Conservation (phyloP, 805 yeast genomes). For the Lachancea fermentati region DNA sequence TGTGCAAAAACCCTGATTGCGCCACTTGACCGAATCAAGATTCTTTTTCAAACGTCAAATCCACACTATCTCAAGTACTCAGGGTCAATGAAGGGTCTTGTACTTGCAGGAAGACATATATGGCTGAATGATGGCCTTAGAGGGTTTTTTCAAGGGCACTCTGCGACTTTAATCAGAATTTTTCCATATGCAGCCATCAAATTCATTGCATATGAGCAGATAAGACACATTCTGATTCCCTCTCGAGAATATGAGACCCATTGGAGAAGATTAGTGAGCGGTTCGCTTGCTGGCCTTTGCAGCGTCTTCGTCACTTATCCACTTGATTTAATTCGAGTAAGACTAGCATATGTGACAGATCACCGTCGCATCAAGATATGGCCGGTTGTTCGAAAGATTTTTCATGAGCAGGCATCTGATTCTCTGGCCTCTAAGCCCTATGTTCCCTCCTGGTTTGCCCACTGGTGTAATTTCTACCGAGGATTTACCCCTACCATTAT, state of each 20-base stretch:
- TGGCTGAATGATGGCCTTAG: conserved; percentile 60
- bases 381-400: conserved; percentile 27
- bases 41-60: conserved; percentile 89
- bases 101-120: conserved; percentile 65
- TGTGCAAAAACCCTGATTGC: conserved; percentile 96
- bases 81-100: conserved; percentile 73
- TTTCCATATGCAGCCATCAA: conserved; percentile 97
- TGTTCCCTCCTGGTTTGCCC: conserved; percentile 32
- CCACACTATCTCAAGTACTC: conserved; percentile 79
- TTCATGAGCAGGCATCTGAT: conserved; percentile 29
- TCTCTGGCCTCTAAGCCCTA: conserved; percentile 33
- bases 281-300: conserved; percentile 83
- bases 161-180: conserved; percentile 83
- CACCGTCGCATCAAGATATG: conserved; percentile 27
- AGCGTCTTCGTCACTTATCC: conserved; percentile 91
- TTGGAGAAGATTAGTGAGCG: conserved; percentile 73
- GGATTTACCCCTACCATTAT: conserved; percentile 91
- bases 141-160: conserved; percentile 93
- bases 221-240: conserved; percentile 75
- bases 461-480: conserved; percentile 69
- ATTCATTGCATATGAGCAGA: conserved; percentile 93
- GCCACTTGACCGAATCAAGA: conserved; percentile 91
- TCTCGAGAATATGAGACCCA: conserved; percentile 71
- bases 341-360: conserved; percentile 83
- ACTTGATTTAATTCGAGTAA: conserved; percentile 79